Percentiles rank a stretch among this genome's conserved stretches.
Conservation (phyloP, 2,329 filamentous ascomycete genomes). For the Fusarium sp. region DNA sequence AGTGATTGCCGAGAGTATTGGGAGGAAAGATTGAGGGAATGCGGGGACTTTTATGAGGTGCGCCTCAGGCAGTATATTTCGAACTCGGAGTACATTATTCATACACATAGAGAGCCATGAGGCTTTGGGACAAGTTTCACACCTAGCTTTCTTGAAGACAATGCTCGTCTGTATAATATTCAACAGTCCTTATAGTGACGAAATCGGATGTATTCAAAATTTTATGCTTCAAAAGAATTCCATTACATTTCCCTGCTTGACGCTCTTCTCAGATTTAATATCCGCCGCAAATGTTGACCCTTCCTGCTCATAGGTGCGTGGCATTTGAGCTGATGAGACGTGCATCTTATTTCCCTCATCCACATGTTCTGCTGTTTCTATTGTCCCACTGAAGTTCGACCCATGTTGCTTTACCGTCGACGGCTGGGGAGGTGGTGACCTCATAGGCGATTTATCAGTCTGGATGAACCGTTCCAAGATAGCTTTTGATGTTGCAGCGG, state of each 20-base stretch:
- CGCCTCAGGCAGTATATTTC: too few relatives aligned
- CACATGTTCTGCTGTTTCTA: not conserved
- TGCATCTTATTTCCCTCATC: not conserved
- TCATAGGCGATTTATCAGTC: fast-evolving
- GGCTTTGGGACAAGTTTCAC: too few relatives aligned
- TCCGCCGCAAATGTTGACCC: not conserved
- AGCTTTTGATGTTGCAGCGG: conserved; percentile 4
- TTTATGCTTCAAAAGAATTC: not conserved
- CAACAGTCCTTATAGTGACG: too few relatives aligned
- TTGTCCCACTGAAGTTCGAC: not conserved
- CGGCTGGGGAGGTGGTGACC: fast-evolving
- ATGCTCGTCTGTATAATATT: too few relatives aligned
- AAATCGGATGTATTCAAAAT: not conserved
- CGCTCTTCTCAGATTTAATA: not conserved
- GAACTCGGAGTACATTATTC: not conserved
- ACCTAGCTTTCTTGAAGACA: too few relatives aligned
- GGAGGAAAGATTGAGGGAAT: not conserved
- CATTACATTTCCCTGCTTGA: not conserved
- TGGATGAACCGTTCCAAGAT: not conserved
- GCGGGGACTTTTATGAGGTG: conserved; percentile 2
- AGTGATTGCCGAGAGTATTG: not conserved
- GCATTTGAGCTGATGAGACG: not conserved
- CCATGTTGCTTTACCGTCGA: not conserved
- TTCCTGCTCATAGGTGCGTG: not conserved
- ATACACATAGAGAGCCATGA: too few relatives aligned